Percentiles rank a stretch among this genome's conserved stretches.
phyloP scores from a whole-genome alignment of 257 asterid genomes.

The Handroanthus guayacan region DNA sequence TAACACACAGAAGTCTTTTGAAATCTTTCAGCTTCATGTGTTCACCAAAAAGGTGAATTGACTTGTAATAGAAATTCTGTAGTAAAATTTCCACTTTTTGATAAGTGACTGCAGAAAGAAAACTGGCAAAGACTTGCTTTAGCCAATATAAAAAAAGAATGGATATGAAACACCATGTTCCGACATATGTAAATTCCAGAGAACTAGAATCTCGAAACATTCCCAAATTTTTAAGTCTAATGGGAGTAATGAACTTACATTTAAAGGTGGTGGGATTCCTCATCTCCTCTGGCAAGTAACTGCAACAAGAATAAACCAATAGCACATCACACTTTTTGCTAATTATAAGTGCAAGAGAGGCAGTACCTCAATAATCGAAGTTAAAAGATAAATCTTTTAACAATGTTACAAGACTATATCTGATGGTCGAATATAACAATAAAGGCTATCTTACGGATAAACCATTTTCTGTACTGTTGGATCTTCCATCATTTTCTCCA shows the following conservation, averaged over 20 bases:
- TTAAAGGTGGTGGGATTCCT: slow-evolving; percentile 84
- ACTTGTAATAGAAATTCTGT: background rate
- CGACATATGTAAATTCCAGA: background rate
- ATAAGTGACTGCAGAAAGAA: background rate
- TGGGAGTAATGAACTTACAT: slow-evolving; percentile 56
- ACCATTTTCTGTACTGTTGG: slow-evolving; percentile 98
- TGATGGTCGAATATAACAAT: slow-evolving; percentile 26
- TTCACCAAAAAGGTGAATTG: background rate
- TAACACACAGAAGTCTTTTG: background rate
- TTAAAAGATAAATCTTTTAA: background rate
- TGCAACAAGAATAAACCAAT: slow-evolving; percentile 46
- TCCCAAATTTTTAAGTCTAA: background rate
- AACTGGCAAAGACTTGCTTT: background rate
- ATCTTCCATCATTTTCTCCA: slow-evolving; percentile 99
- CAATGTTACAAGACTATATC: slow-evolving; percentile 2
- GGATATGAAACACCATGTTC: background rate
- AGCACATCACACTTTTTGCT: background rate
- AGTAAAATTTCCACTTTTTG: background rate
- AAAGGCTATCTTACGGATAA: slow-evolving; percentile 76
- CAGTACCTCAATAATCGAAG: background rate
- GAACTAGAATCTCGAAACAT: background rate
- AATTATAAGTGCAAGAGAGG: slow-evolving; percentile 20
- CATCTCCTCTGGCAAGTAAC: slow-evolving; percentile 94
- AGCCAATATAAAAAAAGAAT: slow-evolving; percentile 14
- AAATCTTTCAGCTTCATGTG: slow-evolving; percentile 13